Evolutionary conservation across 2,329 filamentous ascomycete species (phyloP).

Genomic region (Clarireedia monteithiana): DNA sequence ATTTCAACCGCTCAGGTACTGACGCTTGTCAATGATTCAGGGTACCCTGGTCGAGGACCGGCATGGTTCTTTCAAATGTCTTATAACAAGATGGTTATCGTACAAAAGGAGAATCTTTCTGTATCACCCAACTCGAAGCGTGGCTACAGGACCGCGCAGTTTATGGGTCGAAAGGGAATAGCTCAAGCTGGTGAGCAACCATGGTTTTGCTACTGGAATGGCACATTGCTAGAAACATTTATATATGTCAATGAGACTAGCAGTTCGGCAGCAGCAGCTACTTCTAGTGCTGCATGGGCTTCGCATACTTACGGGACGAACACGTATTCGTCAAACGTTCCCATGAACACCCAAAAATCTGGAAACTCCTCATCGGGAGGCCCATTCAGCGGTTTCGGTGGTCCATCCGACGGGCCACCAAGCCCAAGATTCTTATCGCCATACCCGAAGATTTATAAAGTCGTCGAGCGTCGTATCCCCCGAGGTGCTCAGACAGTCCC

Average conservation of each 20-base stretch:
- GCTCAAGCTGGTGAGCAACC: conserved; percentile 48
- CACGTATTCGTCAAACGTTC: conserved; percentile 11
- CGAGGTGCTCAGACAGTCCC: conserved; percentile 27
- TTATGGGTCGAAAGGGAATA: conserved; percentile 30
- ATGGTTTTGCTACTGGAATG: conserved; percentile 66
- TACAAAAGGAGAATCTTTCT: conserved; percentile 26
- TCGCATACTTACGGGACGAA: not conserved
- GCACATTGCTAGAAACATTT: conserved; percentile 58
- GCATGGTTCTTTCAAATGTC: conserved; percentile 54
- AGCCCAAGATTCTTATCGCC: conserved; percentile 25
- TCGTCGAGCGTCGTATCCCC: conserved; percentile 51
- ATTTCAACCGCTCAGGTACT: conserved; percentile 39
- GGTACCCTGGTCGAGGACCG: conserved; percentile 47
- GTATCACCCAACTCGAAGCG: conserved; percentile 14
- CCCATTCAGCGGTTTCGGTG: no score
- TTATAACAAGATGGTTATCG: conserved; percentile 58
- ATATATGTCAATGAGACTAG: conserved; percentile 46
- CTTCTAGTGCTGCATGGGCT: not conserved
- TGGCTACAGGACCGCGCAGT: conserved; percentile 5
- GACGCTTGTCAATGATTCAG: conserved; percentile 48
- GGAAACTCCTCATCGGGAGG: conserved; percentile 10
- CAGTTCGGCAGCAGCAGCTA: conserved; percentile 6
- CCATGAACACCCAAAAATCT: conserved; percentile 24
- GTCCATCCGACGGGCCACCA: not conserved
- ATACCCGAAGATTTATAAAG: conserved; percentile 54